Conservation (phyloP, 257 asterid genomes). For the Jacaranda mimosifolia region DNA sequence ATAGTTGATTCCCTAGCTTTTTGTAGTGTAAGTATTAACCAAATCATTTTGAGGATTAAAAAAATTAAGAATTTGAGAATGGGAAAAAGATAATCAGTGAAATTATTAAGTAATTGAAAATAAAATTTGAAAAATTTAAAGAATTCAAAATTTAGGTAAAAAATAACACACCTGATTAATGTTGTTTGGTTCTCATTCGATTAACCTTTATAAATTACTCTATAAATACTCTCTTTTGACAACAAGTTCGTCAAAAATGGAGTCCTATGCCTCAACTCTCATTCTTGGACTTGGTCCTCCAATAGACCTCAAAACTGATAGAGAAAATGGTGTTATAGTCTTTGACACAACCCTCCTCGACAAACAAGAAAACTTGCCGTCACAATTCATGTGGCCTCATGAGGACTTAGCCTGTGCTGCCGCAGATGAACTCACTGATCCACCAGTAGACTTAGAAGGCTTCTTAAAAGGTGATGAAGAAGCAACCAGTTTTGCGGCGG, state of each 20-base stretch:
- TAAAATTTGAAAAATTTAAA: too few relatives aligned
- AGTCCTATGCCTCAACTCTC: slow-evolving; percentile 31
- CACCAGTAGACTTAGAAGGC: slow-evolving; percentile 62
- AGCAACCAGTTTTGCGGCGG: slow-evolving; percentile 44
- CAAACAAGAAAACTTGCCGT: slow-evolving; percentile 46
- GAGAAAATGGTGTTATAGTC: background rate
- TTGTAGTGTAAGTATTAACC: too few relatives aligned
- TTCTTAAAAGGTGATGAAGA: slow-evolving; percentile 52
- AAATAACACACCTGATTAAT: too few relatives aligned
- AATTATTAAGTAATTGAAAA: too few relatives aligned
- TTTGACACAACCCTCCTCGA: slow-evolving; percentile 45
- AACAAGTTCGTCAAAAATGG: slow-evolving; percentile 26
- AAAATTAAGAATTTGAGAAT: too few relatives aligned
- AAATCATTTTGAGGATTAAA: too few relatives aligned
- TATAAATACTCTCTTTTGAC: too few relatives aligned
- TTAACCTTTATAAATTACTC: too few relatives aligned
- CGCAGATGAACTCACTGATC: slow-evolving; percentile 46
- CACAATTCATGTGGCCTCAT: slow-evolving; percentile 68
- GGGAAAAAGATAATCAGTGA: too few relatives aligned
- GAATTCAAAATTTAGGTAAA: too few relatives aligned
- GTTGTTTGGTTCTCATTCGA: too few relatives aligned
- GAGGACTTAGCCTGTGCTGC: slow-evolving; percentile 50
- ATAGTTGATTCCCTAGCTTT: too few relatives aligned
- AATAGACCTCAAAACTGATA: background rate
- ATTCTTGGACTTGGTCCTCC: slow-evolving; percentile 28